Evolutionary conservation across 2,329 filamentous ascomycete species (phyloP).

Genomic region (Rhynchosporium agropyri): DNA sequence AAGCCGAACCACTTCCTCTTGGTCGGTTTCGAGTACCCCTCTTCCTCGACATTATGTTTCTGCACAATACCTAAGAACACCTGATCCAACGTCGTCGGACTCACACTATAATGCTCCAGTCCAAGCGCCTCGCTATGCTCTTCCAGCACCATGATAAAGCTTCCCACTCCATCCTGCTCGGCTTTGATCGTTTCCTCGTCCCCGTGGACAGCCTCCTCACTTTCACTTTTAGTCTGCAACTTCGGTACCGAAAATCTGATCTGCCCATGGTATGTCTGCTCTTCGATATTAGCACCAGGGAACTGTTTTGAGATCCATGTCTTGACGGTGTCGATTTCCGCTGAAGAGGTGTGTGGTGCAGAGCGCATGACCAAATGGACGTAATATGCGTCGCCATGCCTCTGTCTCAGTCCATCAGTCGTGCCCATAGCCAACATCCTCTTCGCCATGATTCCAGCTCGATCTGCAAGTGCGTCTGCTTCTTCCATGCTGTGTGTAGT

Average conservation of each 20-base stretch:
- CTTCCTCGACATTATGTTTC: conserved; percentile 77
- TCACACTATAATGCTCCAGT: conserved; percentile 84
- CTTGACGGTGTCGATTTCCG: conserved; percentile 68
- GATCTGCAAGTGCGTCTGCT: conserved; percentile 81
- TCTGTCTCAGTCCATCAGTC: conserved; percentile 68
- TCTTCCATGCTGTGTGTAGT: conserved; percentile 97
- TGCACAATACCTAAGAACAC: conserved; percentile 87
- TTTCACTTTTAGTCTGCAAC: neutral
- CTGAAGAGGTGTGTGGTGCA: conserved; percentile 71
- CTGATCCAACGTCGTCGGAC: conserved; percentile 84
- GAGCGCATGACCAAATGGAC: conserved; percentile 77
- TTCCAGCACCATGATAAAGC: conserved; percentile 73
- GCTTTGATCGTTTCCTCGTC: conserved; percentile 35
- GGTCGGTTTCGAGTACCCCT: conserved; percentile 52
- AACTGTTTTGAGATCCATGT: conserved; percentile 66
- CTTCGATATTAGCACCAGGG: conserved; percentile 67
- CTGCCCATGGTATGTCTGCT: conserved; percentile 81
- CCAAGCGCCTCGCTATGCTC: conserved; percentile 68
- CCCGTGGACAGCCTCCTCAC: conserved; percentile 17
- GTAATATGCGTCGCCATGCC: conserved; percentile 78
- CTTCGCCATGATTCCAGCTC: conserved; percentile 83
- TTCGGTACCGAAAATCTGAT: conserved; percentile 78
- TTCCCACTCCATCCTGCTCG: conserved; percentile 53
- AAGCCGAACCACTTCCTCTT: conserved; percentile 8
- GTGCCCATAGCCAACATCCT: conserved; percentile 85